A percentile compares a stretch with the other conserved stretches of the same genome.
phyloP scores from a whole-genome alignment of 2,329 filamentous ascomycete genomes.

The Epichloe scottii region DNA sequence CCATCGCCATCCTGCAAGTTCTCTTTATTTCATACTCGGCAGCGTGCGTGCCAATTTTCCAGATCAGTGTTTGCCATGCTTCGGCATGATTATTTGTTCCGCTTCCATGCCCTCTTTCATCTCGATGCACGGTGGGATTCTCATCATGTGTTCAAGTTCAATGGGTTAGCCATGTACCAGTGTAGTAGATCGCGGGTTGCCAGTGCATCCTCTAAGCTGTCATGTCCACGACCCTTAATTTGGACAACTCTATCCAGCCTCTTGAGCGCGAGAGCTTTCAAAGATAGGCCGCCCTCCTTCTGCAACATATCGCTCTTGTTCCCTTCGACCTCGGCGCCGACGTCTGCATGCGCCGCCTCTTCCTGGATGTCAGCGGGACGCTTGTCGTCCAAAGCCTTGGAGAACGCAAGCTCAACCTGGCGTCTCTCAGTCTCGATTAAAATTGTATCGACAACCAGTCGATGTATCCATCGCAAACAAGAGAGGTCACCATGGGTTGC shows the following conservation, averaged over 20 bases:
- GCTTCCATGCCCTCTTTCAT: background rate
- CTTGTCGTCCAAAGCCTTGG: background rate
- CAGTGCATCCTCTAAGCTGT: conserved; percentile 33
- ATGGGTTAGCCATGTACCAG: conserved; percentile 19
- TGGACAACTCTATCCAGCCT: conserved; percentile 29
- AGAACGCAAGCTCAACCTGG: background rate
- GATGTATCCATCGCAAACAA: conserved; percentile 36
- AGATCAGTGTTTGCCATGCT: background rate
- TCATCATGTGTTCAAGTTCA: background rate
- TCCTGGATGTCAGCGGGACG: conserved; percentile 3
- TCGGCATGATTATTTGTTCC: background rate
- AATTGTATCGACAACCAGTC: conserved; percentile 31
- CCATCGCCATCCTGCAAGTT: background rate
- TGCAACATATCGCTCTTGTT: background rate
- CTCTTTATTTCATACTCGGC: no score
- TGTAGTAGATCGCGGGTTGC: conserved; percentile 28
- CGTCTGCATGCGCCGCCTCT: conserved; percentile 1
- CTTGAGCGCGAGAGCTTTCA: conserved; percentile 26
- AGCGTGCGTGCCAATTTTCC: no score
- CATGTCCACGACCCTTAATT: conserved; percentile 21
- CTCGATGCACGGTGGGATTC: background rate
- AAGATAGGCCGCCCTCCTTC: conserved; percentile 16
- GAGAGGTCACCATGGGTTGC: conserved; percentile 28
- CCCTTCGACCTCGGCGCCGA: background rate
- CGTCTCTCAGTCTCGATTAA: conserved; percentile 17